Percentiles rank a stretch among this genome's conserved stretches.
Evolutionary conservation across 495 filamentous ascomycete species (phyloP).

Genomic region (Amphirosellinia nigrospora): DNA sequence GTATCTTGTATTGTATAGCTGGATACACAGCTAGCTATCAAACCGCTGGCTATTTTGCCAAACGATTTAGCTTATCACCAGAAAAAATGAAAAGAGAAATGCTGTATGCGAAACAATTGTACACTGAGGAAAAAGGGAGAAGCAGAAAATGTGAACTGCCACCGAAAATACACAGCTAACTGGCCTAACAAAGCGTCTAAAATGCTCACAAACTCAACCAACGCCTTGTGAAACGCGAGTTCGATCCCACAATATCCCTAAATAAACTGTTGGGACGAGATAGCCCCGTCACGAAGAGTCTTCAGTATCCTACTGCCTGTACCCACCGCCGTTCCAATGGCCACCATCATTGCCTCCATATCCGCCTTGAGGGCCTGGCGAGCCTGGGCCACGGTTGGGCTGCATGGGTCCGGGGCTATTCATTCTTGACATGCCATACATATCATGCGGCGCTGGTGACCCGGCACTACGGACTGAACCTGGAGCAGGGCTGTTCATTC

Average conservation of each 20-base stretch:
- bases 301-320: neutral
- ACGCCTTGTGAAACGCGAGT: slow-evolving; percentile 13
- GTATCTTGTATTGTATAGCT: slow-evolving; percentile 24
- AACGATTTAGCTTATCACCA: neutral
- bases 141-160: neutral
- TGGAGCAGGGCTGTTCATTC: slow-evolving; percentile 33
- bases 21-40: slow-evolving; percentile 18
- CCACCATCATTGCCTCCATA: slow-evolving; percentile 10
- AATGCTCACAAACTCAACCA: slow-evolving; percentile 15
- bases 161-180: neutral
- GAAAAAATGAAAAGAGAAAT: neutral
- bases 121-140: neutral
- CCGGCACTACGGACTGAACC: neutral
- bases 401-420: slow-evolving; percentile 30
- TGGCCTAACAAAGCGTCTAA: slow-evolving; percentile 1
- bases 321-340: slow-evolving; percentile 14
- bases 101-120: slow-evolving; percentile 9
- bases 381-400: slow-evolving; percentile 27
- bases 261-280: neutral
- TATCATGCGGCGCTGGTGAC: slow-evolving; percentile 20
- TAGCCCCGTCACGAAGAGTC: neutral
- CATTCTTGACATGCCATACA: slow-evolving; percentile 30
- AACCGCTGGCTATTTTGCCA: neutral
- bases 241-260: neutral
- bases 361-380: slow-evolving; percentile 25